A percentile compares a stretch with the other conserved stretches of the same genome.
phyloP scores from a whole-genome alignment of 768 basidiomycete genomes.

The Tulasnella sp. region DNA sequence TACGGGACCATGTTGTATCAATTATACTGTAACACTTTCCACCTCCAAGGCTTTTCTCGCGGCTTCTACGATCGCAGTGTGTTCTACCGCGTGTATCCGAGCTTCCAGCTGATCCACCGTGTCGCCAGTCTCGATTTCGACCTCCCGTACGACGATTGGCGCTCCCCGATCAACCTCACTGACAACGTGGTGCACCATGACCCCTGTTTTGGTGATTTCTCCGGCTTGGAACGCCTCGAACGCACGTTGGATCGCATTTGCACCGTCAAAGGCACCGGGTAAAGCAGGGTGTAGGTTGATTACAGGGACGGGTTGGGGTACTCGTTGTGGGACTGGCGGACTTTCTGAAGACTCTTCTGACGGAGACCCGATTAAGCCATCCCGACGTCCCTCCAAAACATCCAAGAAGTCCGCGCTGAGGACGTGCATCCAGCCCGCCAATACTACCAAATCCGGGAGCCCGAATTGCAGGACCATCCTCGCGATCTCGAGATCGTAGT shows the following conservation, averaged over 20 bases:
- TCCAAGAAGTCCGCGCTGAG: slow-evolving; percentile 71
- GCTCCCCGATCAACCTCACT: slow-evolving; percentile 88
- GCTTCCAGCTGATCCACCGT: slow-evolving; percentile 56
- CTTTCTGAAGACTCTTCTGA: not conserved
- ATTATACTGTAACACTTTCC: no score
- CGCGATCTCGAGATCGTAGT: slow-evolving; percentile 79
- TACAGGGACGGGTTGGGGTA: slow-evolving; percentile 46
- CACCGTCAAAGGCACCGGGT: slow-evolving; percentile 91
- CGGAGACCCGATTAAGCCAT: not conserved
- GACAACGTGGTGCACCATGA: slow-evolving; percentile 90
- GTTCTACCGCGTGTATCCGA: slow-evolving; percentile 72
- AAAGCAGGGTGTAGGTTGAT: slow-evolving; percentile 96
- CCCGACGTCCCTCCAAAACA: slow-evolving; percentile 35
- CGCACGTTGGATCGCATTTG: slow-evolving; percentile 80
- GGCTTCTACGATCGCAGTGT: slow-evolving; percentile 82
- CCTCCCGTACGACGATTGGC: slow-evolving; percentile 68
- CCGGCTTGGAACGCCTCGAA: slow-evolving; percentile 79
- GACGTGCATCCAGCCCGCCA: slow-evolving; percentile 99
- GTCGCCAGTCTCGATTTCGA: slow-evolving; percentile 63
- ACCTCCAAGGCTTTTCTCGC: slow-evolving; percentile 47
- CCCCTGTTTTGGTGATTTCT: slow-evolving; percentile 65
- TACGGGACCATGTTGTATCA: no score
- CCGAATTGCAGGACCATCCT: slow-evolving; percentile 34
- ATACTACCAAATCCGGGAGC: slow-evolving; percentile 73
- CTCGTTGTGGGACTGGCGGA: not conserved